phyloP scores from a whole-genome alignment of 441 rosid genomes.

The Metrosideros polymorpha region DNA sequence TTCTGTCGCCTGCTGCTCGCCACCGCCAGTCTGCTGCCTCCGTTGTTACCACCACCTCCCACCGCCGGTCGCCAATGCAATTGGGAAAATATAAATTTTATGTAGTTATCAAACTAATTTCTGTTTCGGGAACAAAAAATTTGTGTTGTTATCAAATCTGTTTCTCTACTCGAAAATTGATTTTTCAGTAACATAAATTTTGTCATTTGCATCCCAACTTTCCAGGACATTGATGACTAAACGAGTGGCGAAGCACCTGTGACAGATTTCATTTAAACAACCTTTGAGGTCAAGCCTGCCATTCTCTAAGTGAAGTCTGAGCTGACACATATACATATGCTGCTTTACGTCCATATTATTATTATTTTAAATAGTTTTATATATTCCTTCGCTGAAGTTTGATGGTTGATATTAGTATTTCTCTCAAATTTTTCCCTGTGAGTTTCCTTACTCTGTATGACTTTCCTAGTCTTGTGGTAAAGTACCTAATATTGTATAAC shows the following conservation, averaged over 20 bases:
- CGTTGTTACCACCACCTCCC: no score
- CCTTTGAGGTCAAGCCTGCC: not conserved
- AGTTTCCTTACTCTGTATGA: not conserved
- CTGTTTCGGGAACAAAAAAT: no score
- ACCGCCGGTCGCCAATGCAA: no score
- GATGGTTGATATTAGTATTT: not conserved
- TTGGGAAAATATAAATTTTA: no score
- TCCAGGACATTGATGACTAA: not conserved
- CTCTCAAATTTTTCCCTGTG: not conserved
- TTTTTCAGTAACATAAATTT: no score
- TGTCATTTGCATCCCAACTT: no score
- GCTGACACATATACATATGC: not conserved
- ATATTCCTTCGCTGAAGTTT: not conserved
- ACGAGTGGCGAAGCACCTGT: not conserved
- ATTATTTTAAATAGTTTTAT: not conserved
- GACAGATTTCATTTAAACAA: not conserved
- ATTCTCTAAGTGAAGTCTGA: not conserved
- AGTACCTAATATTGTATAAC: not conserved
- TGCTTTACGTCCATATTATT: not conserved
- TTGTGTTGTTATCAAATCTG: no score
- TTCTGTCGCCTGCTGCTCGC: no score
- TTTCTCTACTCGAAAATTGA: no score
- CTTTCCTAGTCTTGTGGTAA: not conserved
- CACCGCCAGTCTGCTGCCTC: no score
- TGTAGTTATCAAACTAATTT: no score